phyloP scores from a whole-genome alignment of 2,329 filamentous ascomycete species.

The Aspergillus pseudonomiae region DNA sequence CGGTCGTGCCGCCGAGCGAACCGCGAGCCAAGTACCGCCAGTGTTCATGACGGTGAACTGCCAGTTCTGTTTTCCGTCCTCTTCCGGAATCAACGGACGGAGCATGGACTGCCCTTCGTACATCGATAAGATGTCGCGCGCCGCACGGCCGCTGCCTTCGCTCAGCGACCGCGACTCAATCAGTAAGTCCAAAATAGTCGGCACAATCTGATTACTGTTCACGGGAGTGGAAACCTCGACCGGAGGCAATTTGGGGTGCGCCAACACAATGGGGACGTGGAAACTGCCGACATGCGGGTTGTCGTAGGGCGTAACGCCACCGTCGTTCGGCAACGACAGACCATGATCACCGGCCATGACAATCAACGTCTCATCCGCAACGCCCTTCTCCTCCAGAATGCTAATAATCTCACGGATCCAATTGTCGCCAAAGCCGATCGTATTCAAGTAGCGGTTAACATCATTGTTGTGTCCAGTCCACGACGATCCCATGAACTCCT shows the following conservation, averaged over 20 bases:
- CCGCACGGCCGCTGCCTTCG: constrained; percentile 22
- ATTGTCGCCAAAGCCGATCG: constrained; percentile 34
- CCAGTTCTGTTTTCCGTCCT: constrained; percentile 31
- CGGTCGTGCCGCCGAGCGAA: constrained; percentile 34
- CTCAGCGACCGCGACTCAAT: constrained; percentile 35
- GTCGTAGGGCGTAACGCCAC: constrained; percentile 37
- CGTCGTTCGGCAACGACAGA: constrained; percentile 39
- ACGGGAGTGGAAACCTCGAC: constrained; percentile 33
- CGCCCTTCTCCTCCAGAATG: constrained; percentile 34
- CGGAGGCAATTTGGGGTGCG: constrained; percentile 35
- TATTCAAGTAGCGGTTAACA: constrained; percentile 35
- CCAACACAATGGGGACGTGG: constrained; percentile 37
- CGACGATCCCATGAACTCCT: constrained; percentile 25
- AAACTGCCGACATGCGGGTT: constrained; percentile 38
- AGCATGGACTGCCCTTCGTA: constrained; percentile 40
- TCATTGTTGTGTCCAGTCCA: constrained; percentile 25
- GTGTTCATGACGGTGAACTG: constrained; percentile 42
- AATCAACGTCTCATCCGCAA: constrained; percentile 37
- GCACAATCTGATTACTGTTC: constrained; percentile 35
- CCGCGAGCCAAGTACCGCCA: constrained; percentile 34
- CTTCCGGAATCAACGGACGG: constrained; percentile 26
- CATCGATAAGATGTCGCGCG: constrained; percentile 30
- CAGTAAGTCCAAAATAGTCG: constrained; percentile 36
- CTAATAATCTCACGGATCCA: constrained; percentile 37
- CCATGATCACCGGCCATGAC: constrained; percentile 40